These are phyloP conservation scores for Houttuynia cordata DNA, from an alignment of 164 flowering plant genomes.

Conservation along the genomic window DNA sequence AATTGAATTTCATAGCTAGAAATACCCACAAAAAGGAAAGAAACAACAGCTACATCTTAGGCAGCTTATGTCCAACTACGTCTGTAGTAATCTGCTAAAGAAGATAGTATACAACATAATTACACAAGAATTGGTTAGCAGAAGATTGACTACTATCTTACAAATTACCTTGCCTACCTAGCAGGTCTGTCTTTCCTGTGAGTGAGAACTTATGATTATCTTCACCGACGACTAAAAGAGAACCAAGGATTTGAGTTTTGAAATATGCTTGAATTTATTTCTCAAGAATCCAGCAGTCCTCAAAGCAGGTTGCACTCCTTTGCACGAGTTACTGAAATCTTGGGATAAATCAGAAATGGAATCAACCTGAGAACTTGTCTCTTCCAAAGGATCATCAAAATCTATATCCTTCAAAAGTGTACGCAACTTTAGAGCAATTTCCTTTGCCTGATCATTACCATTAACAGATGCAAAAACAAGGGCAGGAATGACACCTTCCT, in stretches of 20 bases:
- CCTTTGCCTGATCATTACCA: constrained; percentile 49
- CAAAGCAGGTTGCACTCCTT: constrained; percentile 16
- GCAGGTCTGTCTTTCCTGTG: no score
- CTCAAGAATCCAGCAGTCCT: constrained; percentile 17
- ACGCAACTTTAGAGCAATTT: constrained; percentile 47
- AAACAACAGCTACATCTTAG: no score
- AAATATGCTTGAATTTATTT: constrained; percentile 15
- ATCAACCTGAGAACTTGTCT: constrained; percentile 2
- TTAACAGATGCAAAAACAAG: constrained; percentile 37
- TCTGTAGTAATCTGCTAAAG: no score
- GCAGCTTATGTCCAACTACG: no score
- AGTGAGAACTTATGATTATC: no score
- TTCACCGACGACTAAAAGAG: constrained; percentile 1
- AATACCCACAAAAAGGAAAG: no score
- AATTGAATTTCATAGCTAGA: no score
- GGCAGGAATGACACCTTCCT: constrained; percentile 54
- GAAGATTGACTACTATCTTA: no score
- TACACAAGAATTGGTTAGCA: no score
- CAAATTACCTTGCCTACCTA: no score
- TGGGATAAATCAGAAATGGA: constrained; percentile 8
- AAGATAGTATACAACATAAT: no score
- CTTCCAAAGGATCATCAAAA: constrained; percentile 13
- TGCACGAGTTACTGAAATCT: constrained; percentile 2
- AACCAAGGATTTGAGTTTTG: constrained; percentile 10
- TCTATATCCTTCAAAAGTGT: constrained; percentile 32